Evolutionary conservation across 139 green algal species (phyloP).

Genomic region (Picochlorum sp.): DNA sequence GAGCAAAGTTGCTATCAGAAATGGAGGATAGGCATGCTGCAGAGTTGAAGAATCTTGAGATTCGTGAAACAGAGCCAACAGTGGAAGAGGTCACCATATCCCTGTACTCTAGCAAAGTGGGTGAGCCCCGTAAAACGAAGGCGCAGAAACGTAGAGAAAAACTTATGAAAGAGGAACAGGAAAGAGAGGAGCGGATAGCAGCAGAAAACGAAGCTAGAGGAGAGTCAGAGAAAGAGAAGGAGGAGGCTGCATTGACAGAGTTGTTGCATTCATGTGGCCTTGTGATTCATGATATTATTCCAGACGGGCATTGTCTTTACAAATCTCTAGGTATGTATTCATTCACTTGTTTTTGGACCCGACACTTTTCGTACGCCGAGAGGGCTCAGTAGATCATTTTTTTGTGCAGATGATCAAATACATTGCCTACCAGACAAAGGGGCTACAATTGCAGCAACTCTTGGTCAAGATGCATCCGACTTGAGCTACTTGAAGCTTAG

Average conservation of each 20-base stretch:
- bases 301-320: conserved; percentile 94
- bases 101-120: conserved; percentile 20
- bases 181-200: conserved; percentile 72
- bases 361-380: conserved; percentile 1
- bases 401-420: conserved; percentile 70
- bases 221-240: conserved; percentile 43
- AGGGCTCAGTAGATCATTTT: neutral
- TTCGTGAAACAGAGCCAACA: conserved; percentile 18
- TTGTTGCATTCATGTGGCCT: conserved; percentile 62
- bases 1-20: conserved; percentile 39
- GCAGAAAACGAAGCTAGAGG: conserved; percentile 65
- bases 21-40: conserved; percentile 45
- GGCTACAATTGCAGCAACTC: conserved; percentile 13
- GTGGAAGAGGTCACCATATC: conserved; percentile 12
- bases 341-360: neutral
- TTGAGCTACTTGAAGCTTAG: conserved; percentile 35
- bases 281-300: conserved; percentile 62
- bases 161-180: conserved; percentile 40
- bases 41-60: conserved; percentile 53
- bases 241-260: conserved; percentile 51
- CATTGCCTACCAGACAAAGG: conserved; percentile 5
- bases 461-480: neutral
- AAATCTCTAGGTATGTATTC: conserved; percentile 28
- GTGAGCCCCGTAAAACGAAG: conserved; percentile 34
- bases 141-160: conserved; percentile 55